Conservation (phyloP, 2,329 filamentous ascomycete species). For the Talaromyces sp. region DNA sequence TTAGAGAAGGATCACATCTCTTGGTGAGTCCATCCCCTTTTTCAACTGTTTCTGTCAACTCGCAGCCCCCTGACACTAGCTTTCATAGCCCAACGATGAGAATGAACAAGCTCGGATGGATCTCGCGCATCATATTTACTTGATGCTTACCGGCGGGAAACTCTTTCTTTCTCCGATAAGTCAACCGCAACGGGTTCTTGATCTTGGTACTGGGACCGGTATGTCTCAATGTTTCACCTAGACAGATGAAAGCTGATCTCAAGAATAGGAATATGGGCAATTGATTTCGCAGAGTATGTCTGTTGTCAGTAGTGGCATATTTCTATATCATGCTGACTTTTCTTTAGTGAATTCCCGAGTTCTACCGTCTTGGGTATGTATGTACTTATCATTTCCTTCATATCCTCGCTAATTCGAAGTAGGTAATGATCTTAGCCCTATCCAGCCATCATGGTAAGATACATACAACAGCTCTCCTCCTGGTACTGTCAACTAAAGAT, state of each 20-base stretch:
- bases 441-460: conserved; percentile 28
- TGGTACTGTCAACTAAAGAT: not conserved
- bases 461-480: not conserved
- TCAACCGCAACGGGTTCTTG: conserved; percentile 29
- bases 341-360: conserved; percentile 26
- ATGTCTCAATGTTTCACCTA: not conserved
- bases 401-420: not conserved
- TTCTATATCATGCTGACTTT: not conserved
- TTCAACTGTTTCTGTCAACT: not conserved
- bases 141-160: conserved; percentile 21
- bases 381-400: not conserved
- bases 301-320: not conserved
- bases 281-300: conserved; percentile 36
- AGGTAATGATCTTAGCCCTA: conserved; percentile 32
- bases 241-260: not conserved
- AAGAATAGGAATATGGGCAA: conserved; percentile 35
- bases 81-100: conserved; percentile 24
- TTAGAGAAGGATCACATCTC: conserved; percentile 23
- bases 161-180: conserved; percentile 20
- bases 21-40: conserved; percentile 13
- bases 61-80: not conserved
- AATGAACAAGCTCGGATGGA: conserved; percentile 25
- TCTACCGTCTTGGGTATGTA: conserved; percentile 31
- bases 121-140: conserved; percentile 27
- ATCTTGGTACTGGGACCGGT: conserved; percentile 37